Evolutionary conservation across 257 asterid genomes (phyloP).

Genomic region (Gardenia jasminoides): DNA sequence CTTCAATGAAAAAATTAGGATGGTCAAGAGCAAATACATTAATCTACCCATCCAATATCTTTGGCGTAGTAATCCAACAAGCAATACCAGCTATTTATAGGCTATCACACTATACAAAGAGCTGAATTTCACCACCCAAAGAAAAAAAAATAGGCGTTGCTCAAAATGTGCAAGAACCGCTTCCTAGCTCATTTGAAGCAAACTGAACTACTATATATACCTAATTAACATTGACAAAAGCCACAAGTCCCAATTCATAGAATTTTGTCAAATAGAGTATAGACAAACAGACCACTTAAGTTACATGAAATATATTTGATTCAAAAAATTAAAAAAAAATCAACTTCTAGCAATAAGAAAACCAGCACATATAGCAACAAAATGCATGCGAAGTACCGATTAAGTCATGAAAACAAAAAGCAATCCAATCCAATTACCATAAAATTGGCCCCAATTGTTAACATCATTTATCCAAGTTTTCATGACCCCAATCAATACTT

Average conservation of each 20-base stretch:
- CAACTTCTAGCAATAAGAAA: neutral
- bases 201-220: neutral
- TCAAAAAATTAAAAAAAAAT: neutral
- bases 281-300: no score
- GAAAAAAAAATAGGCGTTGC: neutral
- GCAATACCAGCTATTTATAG: neutral
- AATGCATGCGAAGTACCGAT: neutral
- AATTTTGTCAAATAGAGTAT: neutral
- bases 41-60: neutral
- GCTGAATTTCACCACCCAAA: neutral
- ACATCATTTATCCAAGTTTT: neutral
- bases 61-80: neutral
- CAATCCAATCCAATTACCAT: neutral
- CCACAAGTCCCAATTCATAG: no score
- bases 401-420: neutral
- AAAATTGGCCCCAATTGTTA: no score
- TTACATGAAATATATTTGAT: neutral
- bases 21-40: neutral
- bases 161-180: neutral
- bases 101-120: neutral
- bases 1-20: neutral
- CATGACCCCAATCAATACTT: neutral
- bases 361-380: neutral
- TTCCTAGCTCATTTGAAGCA: neutral
- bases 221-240: neutral